phyloP scores from a whole-genome alignment of 2,329 filamentous ascomycete genomes.

The Colletotrichum salicis region DNA sequence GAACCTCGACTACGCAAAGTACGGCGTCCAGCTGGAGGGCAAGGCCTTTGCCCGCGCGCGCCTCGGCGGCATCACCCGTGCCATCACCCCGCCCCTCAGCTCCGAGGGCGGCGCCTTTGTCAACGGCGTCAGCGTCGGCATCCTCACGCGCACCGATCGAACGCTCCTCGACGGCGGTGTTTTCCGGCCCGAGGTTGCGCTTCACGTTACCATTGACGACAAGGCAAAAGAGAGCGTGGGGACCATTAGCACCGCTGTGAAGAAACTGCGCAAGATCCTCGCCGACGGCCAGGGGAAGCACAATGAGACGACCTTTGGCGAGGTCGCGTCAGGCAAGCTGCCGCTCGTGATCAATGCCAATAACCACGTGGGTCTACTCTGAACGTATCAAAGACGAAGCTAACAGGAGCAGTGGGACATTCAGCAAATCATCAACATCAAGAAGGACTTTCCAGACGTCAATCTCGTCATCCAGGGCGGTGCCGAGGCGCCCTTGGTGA shows the following conservation, averaged over 20 bases:
- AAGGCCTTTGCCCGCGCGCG: slow-evolving; percentile 52
- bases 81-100: slow-evolving; percentile 51
- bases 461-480: slow-evolving; percentile 53
- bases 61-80: slow-evolving; percentile 55
- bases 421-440: slow-evolving; percentile 51
- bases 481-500: slow-evolving; percentile 50
- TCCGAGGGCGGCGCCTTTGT: slow-evolving; percentile 43
- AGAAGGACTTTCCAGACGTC: slow-evolving; percentile 46
- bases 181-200: slow-evolving; percentile 53
- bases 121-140: slow-evolving; percentile 54
- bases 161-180: slow-evolving; percentile 53
- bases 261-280: slow-evolving; percentile 50
- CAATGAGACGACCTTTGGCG: slow-evolving; percentile 48
- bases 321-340: slow-evolving; percentile 49
- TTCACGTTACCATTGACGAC: slow-evolving; percentile 53
- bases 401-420: slow-evolving; percentile 49
- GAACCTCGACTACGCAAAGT: slow-evolving; percentile 50
- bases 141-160: slow-evolving; percentile 50
- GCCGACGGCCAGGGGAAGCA: slow-evolving; percentile 46
- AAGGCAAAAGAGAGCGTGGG: slow-evolving; percentile 42
- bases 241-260: slow-evolving; percentile 40
- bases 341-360: slow-evolving; percentile 52
- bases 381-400: neutral
- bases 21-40: slow-evolving; percentile 53
- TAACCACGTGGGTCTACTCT: slow-evolving; percentile 21